phyloP scores from a whole-genome alignment of 257 asterid species.

The Solanum verrucosum region DNA sequence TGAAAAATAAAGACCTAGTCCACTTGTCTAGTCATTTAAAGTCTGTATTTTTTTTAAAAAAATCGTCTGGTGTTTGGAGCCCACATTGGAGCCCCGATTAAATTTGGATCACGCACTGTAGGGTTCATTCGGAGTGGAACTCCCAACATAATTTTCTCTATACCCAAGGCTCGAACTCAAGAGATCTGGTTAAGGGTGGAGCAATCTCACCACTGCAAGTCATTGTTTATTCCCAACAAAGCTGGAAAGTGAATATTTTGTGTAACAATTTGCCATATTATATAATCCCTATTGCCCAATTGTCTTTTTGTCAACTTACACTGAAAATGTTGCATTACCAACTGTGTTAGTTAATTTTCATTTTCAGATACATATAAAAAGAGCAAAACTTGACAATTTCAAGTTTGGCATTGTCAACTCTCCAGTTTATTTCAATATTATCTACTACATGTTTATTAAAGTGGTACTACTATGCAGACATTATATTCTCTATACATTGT shows the following conservation, averaged over 20 bases:
- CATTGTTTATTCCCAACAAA: neutral
- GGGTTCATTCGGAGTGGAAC: fast-evolving
- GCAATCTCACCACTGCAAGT: neutral
- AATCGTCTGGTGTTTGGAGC: fast-evolving
- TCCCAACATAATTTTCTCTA: no score
- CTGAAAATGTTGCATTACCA: neutral
- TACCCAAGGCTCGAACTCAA: fast-evolving
- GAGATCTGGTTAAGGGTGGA: no score
- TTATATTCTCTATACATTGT: neutral
- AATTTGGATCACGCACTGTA: no score
- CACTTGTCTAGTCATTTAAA: neutral
- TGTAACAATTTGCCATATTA: neutral
- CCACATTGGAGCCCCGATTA: fast-evolving
- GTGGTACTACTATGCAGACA: neutral
- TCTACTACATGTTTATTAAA: neutral
- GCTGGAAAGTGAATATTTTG: neutral
- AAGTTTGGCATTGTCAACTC: neutral
- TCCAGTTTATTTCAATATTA: neutral
- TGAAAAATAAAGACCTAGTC: neutral
- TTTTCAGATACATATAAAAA: neutral
- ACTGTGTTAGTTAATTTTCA: neutral
- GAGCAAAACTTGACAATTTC: neutral
- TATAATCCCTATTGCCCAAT: neutral
- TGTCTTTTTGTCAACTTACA: neutral
- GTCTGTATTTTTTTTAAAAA: no score